These are phyloP conservation scores for Cantharellus anzutake DNA, from an alignment of 768 basidiomycete species.

Conservation along the genomic window DNA sequence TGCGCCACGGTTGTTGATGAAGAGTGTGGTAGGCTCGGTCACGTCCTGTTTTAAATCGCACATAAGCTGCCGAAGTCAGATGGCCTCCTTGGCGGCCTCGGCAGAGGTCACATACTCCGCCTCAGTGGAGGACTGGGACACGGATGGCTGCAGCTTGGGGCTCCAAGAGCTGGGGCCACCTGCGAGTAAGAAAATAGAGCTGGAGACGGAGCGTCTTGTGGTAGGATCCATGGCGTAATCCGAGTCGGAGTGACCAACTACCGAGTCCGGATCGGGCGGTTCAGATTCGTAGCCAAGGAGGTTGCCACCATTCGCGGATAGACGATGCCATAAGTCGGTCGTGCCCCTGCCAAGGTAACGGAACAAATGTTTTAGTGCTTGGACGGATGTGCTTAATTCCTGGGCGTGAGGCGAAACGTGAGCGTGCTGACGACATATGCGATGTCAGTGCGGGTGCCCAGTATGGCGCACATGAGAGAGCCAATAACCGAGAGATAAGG, in stretches of 20 bases:
- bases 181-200: conserved; percentile 21
- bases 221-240: conserved; percentile 15
- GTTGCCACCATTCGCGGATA: conserved; percentile 2
- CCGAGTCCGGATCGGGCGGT: neutral
- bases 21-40: conserved; percentile 5
- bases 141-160: conserved; percentile 20
- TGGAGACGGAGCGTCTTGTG: conserved; percentile 17
- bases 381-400: conserved; percentile 11
- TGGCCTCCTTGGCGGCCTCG: conserved; percentile 10
- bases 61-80: conserved; percentile 12
- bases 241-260: conserved; percentile 14
- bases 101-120: conserved; percentile 15
- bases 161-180: conserved; percentile 22
- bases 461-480: neutral
- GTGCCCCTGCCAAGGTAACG: conserved; percentile 4
- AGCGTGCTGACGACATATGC: neutral
- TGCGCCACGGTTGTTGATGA: conserved; percentile 4
- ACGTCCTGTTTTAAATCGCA: conserved; percentile 7
- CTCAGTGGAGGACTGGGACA: conserved; percentile 19
- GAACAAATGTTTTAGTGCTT: conserved; percentile 16
- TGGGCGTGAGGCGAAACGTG: conserved; percentile 8
- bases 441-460: conserved; percentile 1
- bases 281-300: neutral
- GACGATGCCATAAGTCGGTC: neutral
- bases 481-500: neutral